phyloP scores from a whole-genome alignment of 768 basidiomycete species.

The Daedaleopsis sinensis region DNA sequence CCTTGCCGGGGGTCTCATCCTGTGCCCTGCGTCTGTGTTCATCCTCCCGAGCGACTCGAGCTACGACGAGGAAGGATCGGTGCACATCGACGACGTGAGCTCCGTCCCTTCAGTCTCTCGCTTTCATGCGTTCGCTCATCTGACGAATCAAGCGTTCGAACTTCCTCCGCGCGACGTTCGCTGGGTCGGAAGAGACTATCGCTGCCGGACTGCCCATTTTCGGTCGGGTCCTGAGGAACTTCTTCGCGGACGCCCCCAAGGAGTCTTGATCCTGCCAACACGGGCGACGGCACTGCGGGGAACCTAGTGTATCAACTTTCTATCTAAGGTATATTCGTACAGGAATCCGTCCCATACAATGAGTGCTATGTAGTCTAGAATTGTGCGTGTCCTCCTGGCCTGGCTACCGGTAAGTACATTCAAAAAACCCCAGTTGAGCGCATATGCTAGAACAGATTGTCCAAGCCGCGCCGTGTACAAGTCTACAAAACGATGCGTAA shows the following conservation, averaged over 20 bases:
- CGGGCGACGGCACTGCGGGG: too few species aligned
- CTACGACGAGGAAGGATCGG: conserved; percentile 17
- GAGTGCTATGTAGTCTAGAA: too few species aligned
- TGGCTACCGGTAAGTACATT: too few species aligned
- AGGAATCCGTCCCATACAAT: too few species aligned
- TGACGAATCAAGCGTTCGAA: conserved; percentile 38
- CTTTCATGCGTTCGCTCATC: not conserved
- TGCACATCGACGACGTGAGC: conserved; percentile 43
- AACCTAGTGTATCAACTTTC: too few species aligned
- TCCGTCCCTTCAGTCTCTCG: not conserved
- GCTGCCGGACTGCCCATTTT: conserved; percentile 43
- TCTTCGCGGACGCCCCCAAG: conserved; percentile 31
- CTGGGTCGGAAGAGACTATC: conserved; percentile 50
- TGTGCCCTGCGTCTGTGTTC: conserved; percentile 52
- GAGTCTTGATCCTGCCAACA: too few species aligned
- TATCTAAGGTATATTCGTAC: too few species aligned
- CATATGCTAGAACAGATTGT: too few species aligned
- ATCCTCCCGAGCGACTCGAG: conserved; percentile 36
- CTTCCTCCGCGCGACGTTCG: conserved; percentile 48
- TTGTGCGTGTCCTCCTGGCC: too few species aligned
- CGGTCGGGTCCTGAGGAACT: conserved; percentile 38
- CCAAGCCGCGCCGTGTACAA: too few species aligned
- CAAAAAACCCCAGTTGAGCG: too few species aligned
- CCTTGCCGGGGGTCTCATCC: conserved; percentile 42
- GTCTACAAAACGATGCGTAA: too few species aligned